Base-by-base conservation (phyloP, 495 filamentous ascomycete species). In the Oidiodendron maius region DNA sequence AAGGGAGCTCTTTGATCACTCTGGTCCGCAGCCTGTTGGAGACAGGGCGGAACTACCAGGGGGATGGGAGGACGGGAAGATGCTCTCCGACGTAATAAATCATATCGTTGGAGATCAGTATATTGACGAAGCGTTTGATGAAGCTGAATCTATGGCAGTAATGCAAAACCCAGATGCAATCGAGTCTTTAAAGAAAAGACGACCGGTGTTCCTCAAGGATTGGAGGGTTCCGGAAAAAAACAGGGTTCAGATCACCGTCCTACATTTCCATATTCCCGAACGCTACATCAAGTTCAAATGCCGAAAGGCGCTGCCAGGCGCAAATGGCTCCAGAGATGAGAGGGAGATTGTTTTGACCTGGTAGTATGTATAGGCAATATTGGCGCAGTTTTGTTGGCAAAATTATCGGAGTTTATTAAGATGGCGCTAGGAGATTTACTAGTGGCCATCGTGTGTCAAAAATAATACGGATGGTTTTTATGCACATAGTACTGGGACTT, bases 1-100 rank as follows among this genome's bases (percentile, higher is more conserved):
- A 84, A 46, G 85, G 84, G 56, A 95, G 80, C 21, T 95, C 70
- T 49, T 24, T 4, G 40, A 40, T 6, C 28, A 42, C 41, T 38
- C 44, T 9, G 49, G 41, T 28, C 40, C 41, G 20, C 48, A 43
- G 4, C 21, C 22, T 6, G 12, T 20, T 44, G 41, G 41, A 12
- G 41, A 44, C 20, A 9, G 18, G 16, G 10, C 20, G 10, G 12
- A 40, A 18, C 24, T 44, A 37, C 15, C n/a, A 15, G 39, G 45
- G 15, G 20, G 3, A 3, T 46, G 26, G 36, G 40, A 40, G 15
- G 21, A 26, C 12, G 42, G 52, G 30, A 44, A 46, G 17, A 42
- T 20, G 1, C 24, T 38, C 16, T 34, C 21, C 4, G 30, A 44
- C 18, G 23, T 6, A 4, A 36, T 22, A 1, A 42, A 9, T 17